Conservation (phyloP, 768 basidiomycete species). For the Mycena capillaripes region DNA sequence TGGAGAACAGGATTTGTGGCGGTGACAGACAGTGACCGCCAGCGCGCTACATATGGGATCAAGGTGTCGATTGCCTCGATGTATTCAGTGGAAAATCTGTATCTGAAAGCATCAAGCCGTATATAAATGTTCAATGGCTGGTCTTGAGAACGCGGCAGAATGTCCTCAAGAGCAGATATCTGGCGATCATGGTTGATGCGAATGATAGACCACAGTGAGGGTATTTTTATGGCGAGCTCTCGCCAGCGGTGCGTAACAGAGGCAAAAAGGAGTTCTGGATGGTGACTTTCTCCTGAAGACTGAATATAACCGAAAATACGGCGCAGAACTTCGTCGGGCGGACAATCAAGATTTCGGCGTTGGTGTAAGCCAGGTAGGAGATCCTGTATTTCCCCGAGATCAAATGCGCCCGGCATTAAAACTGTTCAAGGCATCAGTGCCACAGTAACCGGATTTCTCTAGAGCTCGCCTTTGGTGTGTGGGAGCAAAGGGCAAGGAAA, state of each 20-base stretch:
- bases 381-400: background rate
- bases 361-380: background rate
- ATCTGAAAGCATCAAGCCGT: conserved; percentile 27
- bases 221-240: conserved; percentile 20
- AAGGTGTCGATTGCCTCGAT: conserved; percentile 12
- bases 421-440: background rate
- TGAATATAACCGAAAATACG: conserved; percentile 19
- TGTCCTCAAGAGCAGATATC: conserved; percentile 21
- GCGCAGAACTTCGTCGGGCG: conserved; percentile 21
- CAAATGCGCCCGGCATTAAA: background rate
- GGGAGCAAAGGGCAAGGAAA: background rate
- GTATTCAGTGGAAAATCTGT: conserved; percentile 26
- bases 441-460: background rate
- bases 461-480: background rate
- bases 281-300: background rate
- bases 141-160: conserved; percentile 12
- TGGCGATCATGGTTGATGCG: conserved; percentile 27
- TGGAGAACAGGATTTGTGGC: conserved; percentile 32
- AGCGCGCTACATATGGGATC: conserved; percentile 14
- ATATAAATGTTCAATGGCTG: conserved; percentile 19
- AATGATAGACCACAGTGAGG: conserved; percentile 27
- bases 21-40: conserved; percentile 15
- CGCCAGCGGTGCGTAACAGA: conserved; percentile 27
- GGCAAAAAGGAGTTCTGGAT: conserved; percentile 4
- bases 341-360: conserved; percentile 10